Base-by-base conservation (phyloP, 2,329 filamentous ascomycete genomes). In the Tympanopsis confertula region DNA sequence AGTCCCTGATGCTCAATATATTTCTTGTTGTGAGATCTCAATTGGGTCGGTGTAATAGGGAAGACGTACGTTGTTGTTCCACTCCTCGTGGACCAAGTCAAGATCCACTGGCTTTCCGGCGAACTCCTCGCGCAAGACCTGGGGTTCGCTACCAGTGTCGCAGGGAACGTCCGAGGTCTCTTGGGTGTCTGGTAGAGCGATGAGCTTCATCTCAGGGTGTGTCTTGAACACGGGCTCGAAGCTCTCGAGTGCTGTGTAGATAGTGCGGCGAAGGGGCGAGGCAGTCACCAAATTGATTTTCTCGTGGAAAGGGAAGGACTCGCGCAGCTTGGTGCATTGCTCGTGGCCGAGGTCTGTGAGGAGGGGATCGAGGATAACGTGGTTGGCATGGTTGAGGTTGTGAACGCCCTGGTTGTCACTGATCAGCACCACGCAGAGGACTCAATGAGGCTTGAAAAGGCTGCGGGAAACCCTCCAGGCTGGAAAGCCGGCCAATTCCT, bases 231-330 rank as follows among this genome's bases (percentile, higher is more conserved):
- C 66, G 0, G 73, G 64, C 14, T 68, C 69, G 56, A 94, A 93
- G 35, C 74, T 71, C 38, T 76, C 61, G 20, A 86, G 66, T 22
- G 82, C 79, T 2, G 87, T 94, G 58, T 85, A 76, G 35, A 94
- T 67, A 2, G 87, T 93, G 43, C 87, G 77, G 37, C 81, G 78
- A 46, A 94, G 69, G 4, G 87, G 86, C 1, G 85, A 91, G 28
- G 86, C 78, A 17, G 87, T 70, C 12, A 94, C 69, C 47, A 82
- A 69, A 4, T 81, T 79, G 50, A 91, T 63, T 28, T 68, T 58
- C 43, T 65, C 61, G 53, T 83, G 79, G 56, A 72, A 58, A 7
- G 82, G 74, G 54, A 93, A 94, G 15, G 47, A 43, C 20, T 64
- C 52, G 48, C 69, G 59, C 29, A 94, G 76, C 13, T 59, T 55